Evolutionary conservation across 257 asterid species (phyloP), one percentile per base, ranked within the genome.

Genomic region (Phtheirospermum japonicum): DNA sequence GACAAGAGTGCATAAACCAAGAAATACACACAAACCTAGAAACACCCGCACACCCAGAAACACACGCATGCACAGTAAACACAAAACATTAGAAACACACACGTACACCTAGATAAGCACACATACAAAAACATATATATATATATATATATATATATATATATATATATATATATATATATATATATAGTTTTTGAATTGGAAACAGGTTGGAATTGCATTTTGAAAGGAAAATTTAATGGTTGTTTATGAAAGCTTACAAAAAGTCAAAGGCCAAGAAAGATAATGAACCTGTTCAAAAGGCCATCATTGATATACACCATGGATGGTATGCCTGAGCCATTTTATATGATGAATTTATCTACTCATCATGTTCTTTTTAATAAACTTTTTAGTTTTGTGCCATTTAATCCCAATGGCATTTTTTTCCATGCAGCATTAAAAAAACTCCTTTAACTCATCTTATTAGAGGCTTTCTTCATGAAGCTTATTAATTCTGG

Each of bases 281-380:
- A 23, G 28, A 23, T 23, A 23, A 23, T 23, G 28, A 23, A 23
- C 28, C 28, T 1, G 28, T 23, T 23, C 28, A 23, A 23, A n/a
- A 23, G 28, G 28, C 28, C 1, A 23, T 23, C n/a, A n/a, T n/a
- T n/a, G n/a, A 23, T 23, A 23, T 23, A 23, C 5, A 9, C 45
- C 10, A 39, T 13, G 45, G 45, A 39, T 39, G 1, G 45, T 9
- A 43, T 43, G 50, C 55, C 50, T 37, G 54, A 46, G 65, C 66
- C 61, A 40, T 63, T 72, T 54, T 36, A 42, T 26, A 55, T 69
- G 8, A 54, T 73, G 61, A 56, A n/a, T 57, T 49, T 56, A 43
- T 66, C 49, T 71, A 32, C 62, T 28, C 34, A 17, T 43, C n/a
- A 37, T n/a, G 53, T 59, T 77, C 57, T 48, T 64, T 50, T 14